These are phyloP conservation scores for Ogataea nitratoaversa DNA, from an alignment of 805 yeast species.

Conservation along the genomic window DNA sequence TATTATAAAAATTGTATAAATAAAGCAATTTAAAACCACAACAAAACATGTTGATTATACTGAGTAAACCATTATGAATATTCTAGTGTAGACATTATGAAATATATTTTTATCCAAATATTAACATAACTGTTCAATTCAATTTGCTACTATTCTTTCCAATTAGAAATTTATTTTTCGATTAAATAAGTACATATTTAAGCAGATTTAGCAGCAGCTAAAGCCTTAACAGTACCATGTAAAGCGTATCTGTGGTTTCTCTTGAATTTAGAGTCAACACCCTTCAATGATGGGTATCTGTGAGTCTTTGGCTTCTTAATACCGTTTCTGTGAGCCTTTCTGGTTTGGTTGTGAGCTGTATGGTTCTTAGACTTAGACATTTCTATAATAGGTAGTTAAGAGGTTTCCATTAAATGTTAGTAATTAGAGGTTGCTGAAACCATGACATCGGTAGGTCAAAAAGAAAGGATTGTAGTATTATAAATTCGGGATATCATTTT, in stretches of 20 bases:
- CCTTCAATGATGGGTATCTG: constrained; percentile 98
- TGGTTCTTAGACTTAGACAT: constrained; percentile 99
- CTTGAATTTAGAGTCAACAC: constrained; percentile 98
- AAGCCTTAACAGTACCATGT: constrained; percentile 94
- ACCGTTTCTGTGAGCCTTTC: constrained; percentile 99
- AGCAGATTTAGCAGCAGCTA: constrained; percentile 60
- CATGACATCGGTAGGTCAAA: not conserved
- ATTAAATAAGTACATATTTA: constrained; percentile 11
- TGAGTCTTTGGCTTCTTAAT: constrained; percentile 98
- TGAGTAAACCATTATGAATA: not conserved
- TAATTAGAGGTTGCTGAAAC: not conserved
- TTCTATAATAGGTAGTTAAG: constrained; percentile 35
- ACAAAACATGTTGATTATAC: not conserved
- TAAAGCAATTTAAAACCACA: not conserved
- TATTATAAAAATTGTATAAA: not conserved
- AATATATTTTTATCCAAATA: not conserved
- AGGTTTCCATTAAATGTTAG: too few species aligned
- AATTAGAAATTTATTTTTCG: not conserved
- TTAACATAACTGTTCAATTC: not conserved
- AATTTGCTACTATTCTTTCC: not conserved
- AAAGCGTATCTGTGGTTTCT: constrained; percentile 99
- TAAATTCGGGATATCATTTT: too few species aligned
- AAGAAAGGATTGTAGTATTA: too few species aligned
- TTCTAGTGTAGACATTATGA: not conserved
- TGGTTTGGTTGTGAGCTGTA: constrained; percentile 99